These are phyloP conservation scores for Phytophthora tentaculata DNA, from an alignment of 352 stramenopile species.

Conservation along the genomic window DNA sequence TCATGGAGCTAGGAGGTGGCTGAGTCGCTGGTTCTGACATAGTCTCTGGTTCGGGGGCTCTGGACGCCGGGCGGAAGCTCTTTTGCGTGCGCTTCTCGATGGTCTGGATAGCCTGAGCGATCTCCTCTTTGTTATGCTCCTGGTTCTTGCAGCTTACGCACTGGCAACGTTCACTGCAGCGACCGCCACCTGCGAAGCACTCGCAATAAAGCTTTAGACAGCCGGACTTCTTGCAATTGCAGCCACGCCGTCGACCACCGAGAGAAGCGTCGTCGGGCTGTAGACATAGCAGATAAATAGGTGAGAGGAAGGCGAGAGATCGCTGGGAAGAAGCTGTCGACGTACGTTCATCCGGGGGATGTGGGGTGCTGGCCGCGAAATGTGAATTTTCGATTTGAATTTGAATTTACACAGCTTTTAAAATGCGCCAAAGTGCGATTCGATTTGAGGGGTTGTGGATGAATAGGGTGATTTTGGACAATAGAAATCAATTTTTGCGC, in stretches of 20 bases:
- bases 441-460: background rate
- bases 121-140: slow-evolving; percentile 59
- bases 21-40: background rate
- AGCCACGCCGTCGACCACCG: slow-evolving; percentile 58
- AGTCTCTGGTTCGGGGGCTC: slow-evolving; percentile 15
- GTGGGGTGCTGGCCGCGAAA: slow-evolving; percentile 20
- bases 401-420: slow-evolving; percentile 33
- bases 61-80: slow-evolving; percentile 38
- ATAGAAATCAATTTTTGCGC: no score
- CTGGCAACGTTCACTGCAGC: slow-evolving; percentile 71
- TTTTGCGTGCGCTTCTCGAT: slow-evolving; percentile 67
- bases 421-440: slow-evolving; percentile 30
- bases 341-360: slow-evolving; percentile 27
- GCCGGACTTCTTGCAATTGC: slow-evolving; percentile 97
- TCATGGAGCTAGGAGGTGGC: background rate
- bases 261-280: slow-evolving; percentile 2
- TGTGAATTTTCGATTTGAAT: slow-evolving; percentile 44
- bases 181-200: slow-evolving; percentile 65
- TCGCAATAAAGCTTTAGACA: slow-evolving; percentile 96
- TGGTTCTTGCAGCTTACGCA: slow-evolving; percentile 84
- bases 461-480: background rate
- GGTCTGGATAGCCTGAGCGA: slow-evolving; percentile 56
- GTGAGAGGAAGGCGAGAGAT: background rate
- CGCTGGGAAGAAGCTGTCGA: slow-evolving; percentile 1
- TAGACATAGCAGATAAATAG: slow-evolving; percentile 21